Base-by-base conservation (phyloP, 805 yeast species). In the Pichia occidentalis region DNA sequence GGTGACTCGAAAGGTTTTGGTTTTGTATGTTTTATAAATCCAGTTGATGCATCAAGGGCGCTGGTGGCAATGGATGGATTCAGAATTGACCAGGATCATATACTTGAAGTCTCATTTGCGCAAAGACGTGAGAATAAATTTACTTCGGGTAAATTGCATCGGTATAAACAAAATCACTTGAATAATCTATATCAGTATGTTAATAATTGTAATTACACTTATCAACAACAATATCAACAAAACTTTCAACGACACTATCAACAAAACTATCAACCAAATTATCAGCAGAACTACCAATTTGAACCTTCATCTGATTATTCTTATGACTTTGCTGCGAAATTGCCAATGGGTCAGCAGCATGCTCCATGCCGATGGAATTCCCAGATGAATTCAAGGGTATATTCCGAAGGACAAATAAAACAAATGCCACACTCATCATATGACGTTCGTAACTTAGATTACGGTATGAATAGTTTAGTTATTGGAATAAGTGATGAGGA, bases 1-100 rank as follows among this genome's bases (percentile, higher is more conserved):
- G 54, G 56, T 3, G 65, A 65, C 42, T 80, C 90, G 17, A 74
- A 77, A 54, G 88, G 92, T 16, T 85, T 80, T 54, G 94, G 92
- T 31, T 85, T 85, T 63, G 85, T 84, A 37, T 82, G 86, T 60
- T 85, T 71, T 54, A 77, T 75, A 50, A 64, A 63, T 45, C 80
- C 83, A 39, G 63, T 73, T 34, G 73, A 77, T 52, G 92, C 94
- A 7, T 71, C 75, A 34, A 65, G 69, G 50, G 90, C 94, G 12
- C 75, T 81, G 39, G 71, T 73, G 32, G 78, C 70, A 36, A 79
- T 73, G 73, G 72, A 71, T 55, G 80, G 77, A 46, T 63, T 63
- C 47, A 68, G 65, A 43, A 53, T 75, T 14, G 54, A 50, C 36
- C 47, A 47, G 13, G 35, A 47, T 10, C 54, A 53, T 40, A 32